Evolutionary conservation across 257 asterid genomes (phyloP).

Genomic region (Orobanche coerulescens): DNA sequence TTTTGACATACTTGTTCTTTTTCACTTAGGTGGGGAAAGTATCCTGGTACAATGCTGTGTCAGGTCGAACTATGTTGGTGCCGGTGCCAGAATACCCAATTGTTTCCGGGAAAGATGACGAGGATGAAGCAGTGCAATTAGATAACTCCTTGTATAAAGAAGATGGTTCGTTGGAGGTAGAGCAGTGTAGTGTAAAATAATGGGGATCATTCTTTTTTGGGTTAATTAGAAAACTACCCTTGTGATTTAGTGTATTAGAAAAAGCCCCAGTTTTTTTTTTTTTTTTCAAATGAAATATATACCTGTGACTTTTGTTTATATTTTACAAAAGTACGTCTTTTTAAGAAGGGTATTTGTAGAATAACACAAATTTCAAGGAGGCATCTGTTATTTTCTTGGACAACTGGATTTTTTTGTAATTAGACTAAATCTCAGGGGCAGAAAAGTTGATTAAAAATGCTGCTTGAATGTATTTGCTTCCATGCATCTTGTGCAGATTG

Average conservation of each 20-base stretch:
- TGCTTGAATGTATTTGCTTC: conserved; percentile 16
- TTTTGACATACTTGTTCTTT: conserved; percentile 14
- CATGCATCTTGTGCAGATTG: conserved; percentile 45
- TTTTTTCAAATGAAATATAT: too few species aligned
- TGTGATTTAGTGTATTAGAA: too few species aligned
- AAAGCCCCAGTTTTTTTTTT: too few species aligned
- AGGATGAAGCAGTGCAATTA: conserved; percentile 37
- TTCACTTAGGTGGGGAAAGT: conserved; percentile 71
- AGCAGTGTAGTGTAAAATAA: conserved; percentile 7
- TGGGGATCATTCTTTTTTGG: background rate
- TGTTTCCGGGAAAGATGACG: conserved; percentile 31
- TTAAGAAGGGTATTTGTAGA: background rate
- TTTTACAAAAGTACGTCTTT: background rate
- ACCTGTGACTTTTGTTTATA: too few species aligned
- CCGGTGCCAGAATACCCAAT: conserved; percentile 68
- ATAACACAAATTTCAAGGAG: background rate
- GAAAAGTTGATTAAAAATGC: background rate
- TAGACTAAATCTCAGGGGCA: background rate
- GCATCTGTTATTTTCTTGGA: background rate
- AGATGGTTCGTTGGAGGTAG: conserved; percentile 91
- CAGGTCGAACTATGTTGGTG: conserved; percentile 37
- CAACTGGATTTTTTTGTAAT: background rate
- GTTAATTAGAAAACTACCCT: background rate
- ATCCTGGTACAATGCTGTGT: conserved; percentile 38
- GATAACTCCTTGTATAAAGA: conserved; percentile 52